These are phyloP conservation scores for Phaeophleospora eucalypticola DNA, from an alignment of 2,329 filamentous ascomycete species.

Conservation along the genomic window DNA sequence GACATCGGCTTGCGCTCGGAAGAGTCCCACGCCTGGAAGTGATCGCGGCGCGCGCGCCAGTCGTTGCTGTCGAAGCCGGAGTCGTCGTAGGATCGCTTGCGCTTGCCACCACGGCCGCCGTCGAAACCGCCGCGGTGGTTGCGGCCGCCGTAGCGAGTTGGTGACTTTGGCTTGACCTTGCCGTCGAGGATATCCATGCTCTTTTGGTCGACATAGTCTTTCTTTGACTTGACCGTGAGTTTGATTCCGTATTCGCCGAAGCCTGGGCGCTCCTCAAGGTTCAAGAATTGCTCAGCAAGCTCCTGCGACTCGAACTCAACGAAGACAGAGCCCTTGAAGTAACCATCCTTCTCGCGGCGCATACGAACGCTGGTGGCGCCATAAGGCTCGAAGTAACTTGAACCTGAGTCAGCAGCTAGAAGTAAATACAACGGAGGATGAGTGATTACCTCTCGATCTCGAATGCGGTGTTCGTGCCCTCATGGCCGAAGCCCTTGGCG, in stretches of 20 bases:
- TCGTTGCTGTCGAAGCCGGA: constrained; percentile 23
- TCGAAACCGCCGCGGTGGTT: constrained; percentile 27
- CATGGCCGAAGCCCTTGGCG: constrained; percentile 87
- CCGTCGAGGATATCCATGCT: constrained; percentile 42
- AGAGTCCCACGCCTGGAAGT: constrained; percentile 14
- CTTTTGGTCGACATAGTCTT: constrained; percentile 65
- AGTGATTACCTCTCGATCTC: constrained; percentile 67
- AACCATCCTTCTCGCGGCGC: constrained; percentile 64
- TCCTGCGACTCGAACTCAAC: constrained; percentile 85
- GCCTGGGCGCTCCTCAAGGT: constrained; percentile 72
- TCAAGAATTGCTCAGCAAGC: constrained; percentile 73
- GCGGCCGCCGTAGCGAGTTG: constrained; percentile 28
- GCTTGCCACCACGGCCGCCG: constrained; percentile 27
- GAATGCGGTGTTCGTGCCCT: constrained; percentile 80
- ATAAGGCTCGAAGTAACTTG: constrained; percentile 72
- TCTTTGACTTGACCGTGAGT: constrained; percentile 71
- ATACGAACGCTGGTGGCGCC: constrained; percentile 83
- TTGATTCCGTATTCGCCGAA: constrained; percentile 77
- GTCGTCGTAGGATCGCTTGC: constrained; percentile 21
- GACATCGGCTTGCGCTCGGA: constrained; percentile 4
- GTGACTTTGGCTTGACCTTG: constrained; percentile 33
- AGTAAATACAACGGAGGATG: neutral
- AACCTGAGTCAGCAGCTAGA: neutral
- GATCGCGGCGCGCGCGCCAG: constrained; percentile 23
- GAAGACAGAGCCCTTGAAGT: constrained; percentile 94